Base-by-base conservation (phyloP, 352 stramenopile species). In the Nothophytophthora sp. region DNA sequence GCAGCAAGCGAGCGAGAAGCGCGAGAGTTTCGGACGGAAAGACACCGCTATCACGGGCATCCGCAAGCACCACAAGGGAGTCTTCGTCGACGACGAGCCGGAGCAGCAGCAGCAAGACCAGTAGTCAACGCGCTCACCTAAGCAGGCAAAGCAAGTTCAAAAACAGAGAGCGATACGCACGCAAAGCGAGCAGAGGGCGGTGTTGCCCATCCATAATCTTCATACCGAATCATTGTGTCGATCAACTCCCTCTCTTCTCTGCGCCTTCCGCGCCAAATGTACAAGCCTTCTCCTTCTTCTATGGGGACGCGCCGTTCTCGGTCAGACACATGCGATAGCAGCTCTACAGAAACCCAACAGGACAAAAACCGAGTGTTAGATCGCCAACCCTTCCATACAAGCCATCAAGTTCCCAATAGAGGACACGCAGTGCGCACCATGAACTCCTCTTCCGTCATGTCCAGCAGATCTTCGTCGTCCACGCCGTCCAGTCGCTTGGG, bases 371-470 rank as follows among this genome's bases (percentile, higher is more conserved):
- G 40, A 7, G 28, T 34, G 7, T 9, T 11, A 47, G 15, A 16
- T 49, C 28, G 11, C 19, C 16, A 4, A 32, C 19, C 15, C 34
- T 50, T 39, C 53, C 20, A 15, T 25, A 19, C 23, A 34, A 12
- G 18, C 9, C 16, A n/a, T 15, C 6, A 24, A 2, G 19, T 12
- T 3, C 12, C 27, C 12, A 44, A 47, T 16, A 18, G 34, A 23
- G 20, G 12, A 24, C 33, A 32, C 15, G 60, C 27, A n/a, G n/a
- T n/a, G n/a, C 74, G 36, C 69, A 92, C 84, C 76, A 93, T 48
- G 57, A 94, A 96, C 50, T 96, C 86, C 32, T 92, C 76, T 35
- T 88, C 67, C 12, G 80, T 91, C 86, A 96, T 94, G 28, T 75
- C 75, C 18, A 88, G 67, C 30, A 96, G 55, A 58, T 96, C 86